These are phyloP conservation scores for Vaccinium macrocarpon DNA, from an alignment of 148 eudicot species.

Conservation along the genomic window DNA sequence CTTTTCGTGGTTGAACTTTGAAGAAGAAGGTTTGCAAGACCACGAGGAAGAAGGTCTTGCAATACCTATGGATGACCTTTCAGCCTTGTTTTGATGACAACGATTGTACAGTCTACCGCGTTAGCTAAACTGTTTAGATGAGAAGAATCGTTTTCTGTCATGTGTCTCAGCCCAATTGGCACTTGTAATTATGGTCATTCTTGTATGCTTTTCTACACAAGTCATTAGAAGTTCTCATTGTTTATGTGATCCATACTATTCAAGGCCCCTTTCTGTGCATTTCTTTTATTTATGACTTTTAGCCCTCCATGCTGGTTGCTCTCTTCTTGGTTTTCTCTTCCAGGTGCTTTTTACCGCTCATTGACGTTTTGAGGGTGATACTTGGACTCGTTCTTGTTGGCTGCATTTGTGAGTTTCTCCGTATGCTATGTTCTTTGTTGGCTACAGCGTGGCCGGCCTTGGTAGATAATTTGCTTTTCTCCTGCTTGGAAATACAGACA, in stretches of 20 bases:
- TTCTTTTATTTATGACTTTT: neutral
- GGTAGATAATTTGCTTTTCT: neutral
- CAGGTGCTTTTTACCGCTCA: neutral
- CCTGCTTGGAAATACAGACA: no score
- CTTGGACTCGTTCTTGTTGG: neutral
- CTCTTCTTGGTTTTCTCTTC: neutral
- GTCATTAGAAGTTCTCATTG: conserved; percentile 26
- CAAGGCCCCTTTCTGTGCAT: neutral
- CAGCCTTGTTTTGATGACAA: conserved; percentile 16
- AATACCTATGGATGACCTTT: conserved; percentile 56
- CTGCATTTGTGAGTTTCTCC: neutral
- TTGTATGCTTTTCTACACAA: conserved; percentile 39
- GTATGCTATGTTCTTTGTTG: neutral
- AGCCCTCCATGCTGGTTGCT: neutral
- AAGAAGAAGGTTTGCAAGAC: conserved; percentile 44
- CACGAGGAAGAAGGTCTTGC: conserved; percentile 44
- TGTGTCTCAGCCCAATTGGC: conserved; percentile 33
- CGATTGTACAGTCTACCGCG: conserved; percentile 44
- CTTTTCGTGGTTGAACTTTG: conserved; percentile 31
- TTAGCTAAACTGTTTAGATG: conserved; percentile 27
- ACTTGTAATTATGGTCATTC: conserved; percentile 55
- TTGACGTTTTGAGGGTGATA: conserved; percentile 1
- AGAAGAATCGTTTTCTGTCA: conserved; percentile 14
- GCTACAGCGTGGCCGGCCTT: neutral
- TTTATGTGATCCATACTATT: conserved; percentile 28